Conservation (phyloP, 768 basidiomycete genomes). For the Tricholoma terreum region DNA sequence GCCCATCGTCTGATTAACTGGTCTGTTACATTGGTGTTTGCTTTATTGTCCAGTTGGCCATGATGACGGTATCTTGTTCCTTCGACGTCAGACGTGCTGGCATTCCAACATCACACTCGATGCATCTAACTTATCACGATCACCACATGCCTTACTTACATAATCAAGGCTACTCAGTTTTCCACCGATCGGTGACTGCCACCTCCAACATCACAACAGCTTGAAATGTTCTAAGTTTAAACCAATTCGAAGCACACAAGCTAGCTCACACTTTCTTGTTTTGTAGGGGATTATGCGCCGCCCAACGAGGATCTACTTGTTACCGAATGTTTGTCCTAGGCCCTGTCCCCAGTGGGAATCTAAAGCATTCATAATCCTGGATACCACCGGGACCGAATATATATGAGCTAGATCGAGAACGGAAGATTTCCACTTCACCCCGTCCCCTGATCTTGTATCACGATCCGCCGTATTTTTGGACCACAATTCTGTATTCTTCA, state of each 20-base stretch:
- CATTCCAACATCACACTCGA: not conserved
- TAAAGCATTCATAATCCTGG: not conserved
- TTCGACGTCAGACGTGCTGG: not conserved
- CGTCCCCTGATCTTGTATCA: not conserved
- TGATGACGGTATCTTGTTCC: not conserved
- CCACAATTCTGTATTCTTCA: not conserved
- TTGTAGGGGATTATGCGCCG: too few species aligned
- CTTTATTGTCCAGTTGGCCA: not conserved
- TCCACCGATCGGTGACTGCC: too few species aligned
- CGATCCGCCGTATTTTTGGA: not conserved
- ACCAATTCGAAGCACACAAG: not conserved
- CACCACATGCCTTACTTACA: not conserved
- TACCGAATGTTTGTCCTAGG: not conserved
- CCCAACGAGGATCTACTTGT: not conserved
- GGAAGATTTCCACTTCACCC: not conserved
- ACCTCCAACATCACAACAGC: not conserved
- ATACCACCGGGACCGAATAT: not conserved
- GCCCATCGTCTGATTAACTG: too few species aligned
- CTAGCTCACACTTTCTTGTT: not conserved
- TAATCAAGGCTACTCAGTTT: not conserved
- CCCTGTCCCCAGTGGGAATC: not conserved
- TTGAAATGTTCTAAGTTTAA: not conserved
- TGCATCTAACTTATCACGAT: not conserved
- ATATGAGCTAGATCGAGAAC: not conserved
- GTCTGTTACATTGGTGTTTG: too few species aligned